These are phyloP conservation scores for Ceratocystis ficicola DNA, from an alignment of 2,329 filamentous ascomycete species.

Conservation along the genomic window DNA sequence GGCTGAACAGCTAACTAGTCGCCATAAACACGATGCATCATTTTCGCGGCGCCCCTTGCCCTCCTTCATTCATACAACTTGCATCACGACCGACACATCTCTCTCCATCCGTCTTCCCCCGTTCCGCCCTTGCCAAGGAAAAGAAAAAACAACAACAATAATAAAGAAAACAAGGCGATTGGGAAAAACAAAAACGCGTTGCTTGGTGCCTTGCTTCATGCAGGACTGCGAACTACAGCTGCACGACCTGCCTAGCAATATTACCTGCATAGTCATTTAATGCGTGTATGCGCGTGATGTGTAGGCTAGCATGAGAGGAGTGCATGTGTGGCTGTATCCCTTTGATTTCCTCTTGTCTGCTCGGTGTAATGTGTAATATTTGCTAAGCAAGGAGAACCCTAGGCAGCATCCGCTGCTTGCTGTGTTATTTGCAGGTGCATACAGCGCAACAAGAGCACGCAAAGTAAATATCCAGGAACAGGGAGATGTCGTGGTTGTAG, in stretches of 20 bases:
- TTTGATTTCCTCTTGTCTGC: not conserved
- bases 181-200: not conserved
- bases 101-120: too few species aligned
- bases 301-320: not conserved
- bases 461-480: too few species aligned
- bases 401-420: not conserved
- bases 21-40: not conserved
- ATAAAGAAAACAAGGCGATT: not conserved
- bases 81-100: not conserved
- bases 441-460: too few species aligned
- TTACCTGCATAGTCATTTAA: not conserved
- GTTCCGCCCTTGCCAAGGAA: not conserved
- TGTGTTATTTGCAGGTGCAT: not conserved
- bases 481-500: not conserved
- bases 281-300: not conserved
- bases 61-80: not conserved
- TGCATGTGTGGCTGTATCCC: not conserved
- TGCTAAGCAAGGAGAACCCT: not conserved
- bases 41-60: not conserved
- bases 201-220: not conserved
- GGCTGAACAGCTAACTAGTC: not conserved
- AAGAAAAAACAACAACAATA: not conserved
- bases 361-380: not conserved
- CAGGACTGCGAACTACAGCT: conserved; percentile 3
- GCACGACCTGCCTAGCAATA: not conserved